These are phyloP conservation scores for Fusarium sp. DNA, from an alignment of 2,329 filamentous ascomycete species.

Conservation along the genomic window DNA sequence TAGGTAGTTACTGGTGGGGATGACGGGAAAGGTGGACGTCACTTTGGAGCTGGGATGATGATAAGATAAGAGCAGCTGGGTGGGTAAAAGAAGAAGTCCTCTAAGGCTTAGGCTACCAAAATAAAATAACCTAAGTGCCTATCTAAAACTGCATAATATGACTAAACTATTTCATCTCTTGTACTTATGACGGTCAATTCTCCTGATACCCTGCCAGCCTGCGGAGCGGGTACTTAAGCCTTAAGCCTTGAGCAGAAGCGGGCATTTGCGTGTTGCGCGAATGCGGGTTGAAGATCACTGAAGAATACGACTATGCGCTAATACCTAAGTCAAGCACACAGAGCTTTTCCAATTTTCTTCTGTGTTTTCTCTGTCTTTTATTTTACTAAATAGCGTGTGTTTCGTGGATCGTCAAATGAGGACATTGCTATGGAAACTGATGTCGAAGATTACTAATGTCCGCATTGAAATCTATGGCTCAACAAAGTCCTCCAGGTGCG, in stretches of 20 bases:
- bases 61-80: slow-evolving; percentile 34
- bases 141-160: no score
- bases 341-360: neutral
- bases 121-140: no score
- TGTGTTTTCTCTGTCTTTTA: neutral
- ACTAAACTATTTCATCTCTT: no score
- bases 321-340: neutral
- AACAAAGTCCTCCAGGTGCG: neutral
- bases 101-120: no score
- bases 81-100: no score
- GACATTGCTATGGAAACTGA: neutral
- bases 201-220: no score
- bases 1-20: slow-evolving; percentile 38
- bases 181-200: no score
- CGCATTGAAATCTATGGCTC: neutral
- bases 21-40: slow-evolving; percentile 38
- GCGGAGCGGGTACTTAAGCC: no score
- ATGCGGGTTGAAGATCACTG: neutral
- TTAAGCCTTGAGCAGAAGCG: no score
- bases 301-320: slow-evolving; percentile 23
- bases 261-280: no score
- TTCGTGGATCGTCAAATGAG: neutral
- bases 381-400: neutral
- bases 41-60: slow-evolving; percentile 23
- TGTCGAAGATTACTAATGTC: neutral